A percentile compares a stretch with the other conserved stretches of the same genome.
Conservation (phyloP, 139 green algal species). For the Gonium pectorale region DNA sequence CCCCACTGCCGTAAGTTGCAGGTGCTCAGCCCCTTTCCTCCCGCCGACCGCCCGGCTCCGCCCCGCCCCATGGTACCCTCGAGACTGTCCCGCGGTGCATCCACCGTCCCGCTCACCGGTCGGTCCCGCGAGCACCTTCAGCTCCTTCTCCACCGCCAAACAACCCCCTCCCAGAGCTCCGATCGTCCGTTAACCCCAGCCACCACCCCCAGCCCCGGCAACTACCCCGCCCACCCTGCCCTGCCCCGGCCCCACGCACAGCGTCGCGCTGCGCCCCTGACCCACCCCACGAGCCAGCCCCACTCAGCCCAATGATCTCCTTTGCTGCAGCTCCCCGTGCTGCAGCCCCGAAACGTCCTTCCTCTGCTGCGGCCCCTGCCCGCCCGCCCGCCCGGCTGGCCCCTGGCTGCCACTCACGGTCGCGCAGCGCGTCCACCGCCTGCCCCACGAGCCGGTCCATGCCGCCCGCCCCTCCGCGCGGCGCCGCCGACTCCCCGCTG, state of each 20-base stretch:
- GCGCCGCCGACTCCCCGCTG: not conserved
- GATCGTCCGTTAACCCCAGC: too few relatives aligned
- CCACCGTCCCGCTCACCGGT: too few relatives aligned
- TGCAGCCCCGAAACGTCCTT: not conserved
- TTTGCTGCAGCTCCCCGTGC: not conserved
- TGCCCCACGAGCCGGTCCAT: constrained; percentile 31
- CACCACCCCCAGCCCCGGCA: too few relatives aligned
- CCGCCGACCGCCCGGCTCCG: too few relatives aligned
- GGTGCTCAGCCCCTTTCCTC: too few relatives aligned
- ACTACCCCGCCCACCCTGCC: too few relatives aligned
- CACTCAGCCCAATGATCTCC: not conserved
- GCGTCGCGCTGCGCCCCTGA: not conserved
- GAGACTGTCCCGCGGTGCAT: too few relatives aligned
- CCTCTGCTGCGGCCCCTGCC: not conserved
- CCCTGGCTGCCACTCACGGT: constrained; percentile 27
- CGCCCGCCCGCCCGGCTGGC: not conserved
- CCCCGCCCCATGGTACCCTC: too few relatives aligned
- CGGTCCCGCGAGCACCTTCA: too few relatives aligned
- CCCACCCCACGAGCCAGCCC: not conserved
- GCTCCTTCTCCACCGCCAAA: too few relatives aligned
- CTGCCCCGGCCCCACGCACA: not conserved
- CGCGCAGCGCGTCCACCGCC: constrained; percentile 34
- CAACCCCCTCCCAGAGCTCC: too few relatives aligned
- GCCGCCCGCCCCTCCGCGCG: not conserved
- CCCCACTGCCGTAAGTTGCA: too few relatives aligned